phyloP scores from a whole-genome alignment of 805 yeast genomes.

The Naumovozyma castellii region DNA sequence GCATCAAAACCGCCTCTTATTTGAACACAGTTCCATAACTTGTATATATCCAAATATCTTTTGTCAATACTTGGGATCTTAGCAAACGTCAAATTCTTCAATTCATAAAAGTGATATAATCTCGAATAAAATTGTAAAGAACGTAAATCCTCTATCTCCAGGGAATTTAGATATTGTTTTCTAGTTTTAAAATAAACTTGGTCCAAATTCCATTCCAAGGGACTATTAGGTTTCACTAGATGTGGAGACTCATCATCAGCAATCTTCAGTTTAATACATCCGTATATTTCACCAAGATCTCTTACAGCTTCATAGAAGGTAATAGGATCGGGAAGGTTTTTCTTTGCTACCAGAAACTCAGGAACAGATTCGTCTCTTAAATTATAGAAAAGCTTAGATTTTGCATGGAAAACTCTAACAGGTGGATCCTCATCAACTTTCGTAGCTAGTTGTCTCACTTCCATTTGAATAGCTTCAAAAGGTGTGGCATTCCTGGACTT shows the following conservation, averaged over 20 bases:
- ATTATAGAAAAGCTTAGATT: conserved; percentile 13
- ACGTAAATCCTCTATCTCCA: conserved; percentile 31
- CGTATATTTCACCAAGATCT: conserved; percentile 20
- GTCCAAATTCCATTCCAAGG: conserved; percentile 12
- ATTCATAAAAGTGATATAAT: conserved; percentile 35
- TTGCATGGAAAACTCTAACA: conserved; percentile 9
- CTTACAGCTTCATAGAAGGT: conserved; percentile 15
- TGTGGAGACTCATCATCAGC: background rate
- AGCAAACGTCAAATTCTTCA: conserved; percentile 10
- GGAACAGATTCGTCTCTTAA: conserved; percentile 18
- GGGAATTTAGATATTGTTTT: conserved; percentile 25
- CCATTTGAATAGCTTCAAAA: conserved; percentile 10
- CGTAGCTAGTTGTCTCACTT: conserved; percentile 2
- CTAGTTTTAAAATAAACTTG: conserved; percentile 21
- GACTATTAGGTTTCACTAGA: background rate
- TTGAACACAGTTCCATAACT: conserved; percentile 47
- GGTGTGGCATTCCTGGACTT: conserved; percentile 10
- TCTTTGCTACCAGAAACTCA: conserved; percentile 8
- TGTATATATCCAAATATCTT: conserved; percentile 54
- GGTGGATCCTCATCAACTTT: background rate
- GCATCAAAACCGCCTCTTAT: conserved; percentile 56
- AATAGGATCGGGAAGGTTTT: conserved; percentile 14
- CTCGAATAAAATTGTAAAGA: conserved; percentile 41
- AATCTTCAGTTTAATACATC: conserved; percentile 17
- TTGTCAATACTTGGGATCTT: conserved; percentile 61